Base-by-base conservation (phyloP, 345 rosid species). In the Hypericum androsaemum region DNA sequence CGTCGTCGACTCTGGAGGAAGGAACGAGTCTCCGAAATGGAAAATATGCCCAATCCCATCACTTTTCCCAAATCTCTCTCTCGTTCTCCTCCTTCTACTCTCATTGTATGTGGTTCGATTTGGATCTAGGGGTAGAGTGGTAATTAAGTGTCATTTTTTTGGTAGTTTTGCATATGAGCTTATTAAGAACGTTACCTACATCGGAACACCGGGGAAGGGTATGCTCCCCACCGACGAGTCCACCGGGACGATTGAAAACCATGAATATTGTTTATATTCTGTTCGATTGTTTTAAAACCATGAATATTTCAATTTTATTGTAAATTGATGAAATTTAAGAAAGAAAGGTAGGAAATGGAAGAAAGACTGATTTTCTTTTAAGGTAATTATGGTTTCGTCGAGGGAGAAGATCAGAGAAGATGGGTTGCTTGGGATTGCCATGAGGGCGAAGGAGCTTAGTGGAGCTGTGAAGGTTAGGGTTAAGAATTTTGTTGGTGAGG, bases 171-270 rank as follows among this genome's bases (percentile, higher is more conserved):
- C 62, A 86, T 95, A 87, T 56, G 96, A 90, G 88, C 81, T 90
- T 36, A 76, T 69, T 41, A 73, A 71, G 16, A 90, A 87, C 56
- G 98, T 92, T 42, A 80, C 89, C 52, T 87, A 90, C 81, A 84
- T 90, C 49, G 98, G 98, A 52, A 87, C 92, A 65, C 98, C 96
- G n/a, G 98, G 95, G 15, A 90, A 87, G 73, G 98, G 98, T 74
- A 90, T 90, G 40, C 95, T 90, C 11, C 96, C 96, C 17, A 95
- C 95, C 42, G 96, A 90, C 67, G 98, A 90, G 72, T 84, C 98
- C n/a, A 90, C 96, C 0, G 98, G 92, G 39, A 90, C 96, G 3
- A 90, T 90, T 0, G 98, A 40, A 89, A 95, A 79, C 58, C 96
- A 89, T 67, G 84, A 77, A 66, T 72, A 86, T 11, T 77, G 86